These are phyloP conservation scores for Candida sanyiensis DNA, from an alignment of 805 yeast genomes.

Conservation along the genomic window DNA sequence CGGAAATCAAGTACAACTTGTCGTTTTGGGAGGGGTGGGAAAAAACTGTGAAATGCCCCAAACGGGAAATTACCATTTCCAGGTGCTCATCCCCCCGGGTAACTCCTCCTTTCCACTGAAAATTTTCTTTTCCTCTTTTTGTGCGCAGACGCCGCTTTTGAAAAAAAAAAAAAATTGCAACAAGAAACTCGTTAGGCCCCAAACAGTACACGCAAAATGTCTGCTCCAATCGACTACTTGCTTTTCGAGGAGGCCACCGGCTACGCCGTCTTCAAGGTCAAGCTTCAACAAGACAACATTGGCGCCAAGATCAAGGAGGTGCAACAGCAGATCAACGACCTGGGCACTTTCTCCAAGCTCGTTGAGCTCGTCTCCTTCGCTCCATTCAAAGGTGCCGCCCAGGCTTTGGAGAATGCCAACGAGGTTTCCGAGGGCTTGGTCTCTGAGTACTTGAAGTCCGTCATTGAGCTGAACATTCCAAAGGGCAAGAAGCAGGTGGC, in stretches of 20 bases:
- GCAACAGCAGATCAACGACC: constrained; percentile 82
- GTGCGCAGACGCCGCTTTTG: not conserved
- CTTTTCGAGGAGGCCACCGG: constrained; percentile 98
- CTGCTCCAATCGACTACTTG: constrained; percentile 82
- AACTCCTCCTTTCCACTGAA: constrained; percentile 2
- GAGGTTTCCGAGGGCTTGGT: constrained; percentile 97
- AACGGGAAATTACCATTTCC: not conserved
- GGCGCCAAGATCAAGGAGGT: constrained; percentile 92
- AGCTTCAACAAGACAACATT: constrained; percentile 88
- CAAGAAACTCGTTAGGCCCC: not conserved
- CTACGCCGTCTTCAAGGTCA: constrained; percentile 92
- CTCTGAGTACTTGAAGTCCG: constrained; percentile 83
- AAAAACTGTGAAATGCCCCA: not conserved
- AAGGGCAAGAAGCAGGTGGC: constrained; percentile 61
- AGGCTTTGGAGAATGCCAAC: constrained; percentile 96
- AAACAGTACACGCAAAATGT: constrained; percentile 20
- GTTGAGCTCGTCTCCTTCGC: constrained; percentile 92
- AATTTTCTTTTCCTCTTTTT: constrained; percentile 9
- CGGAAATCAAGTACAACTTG: too few relatives aligned
- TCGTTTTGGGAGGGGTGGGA: not conserved
- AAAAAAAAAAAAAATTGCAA: constrained; percentile 1
- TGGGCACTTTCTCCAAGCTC: constrained; percentile 83
- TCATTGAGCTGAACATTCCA: constrained; percentile 89
- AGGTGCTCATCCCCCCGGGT: constrained; percentile 11
- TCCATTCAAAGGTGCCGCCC: constrained; percentile 99